phyloP scores from a whole-genome alignment of 106 monocot genomes.

The Platanthera guangdongensis region DNA sequence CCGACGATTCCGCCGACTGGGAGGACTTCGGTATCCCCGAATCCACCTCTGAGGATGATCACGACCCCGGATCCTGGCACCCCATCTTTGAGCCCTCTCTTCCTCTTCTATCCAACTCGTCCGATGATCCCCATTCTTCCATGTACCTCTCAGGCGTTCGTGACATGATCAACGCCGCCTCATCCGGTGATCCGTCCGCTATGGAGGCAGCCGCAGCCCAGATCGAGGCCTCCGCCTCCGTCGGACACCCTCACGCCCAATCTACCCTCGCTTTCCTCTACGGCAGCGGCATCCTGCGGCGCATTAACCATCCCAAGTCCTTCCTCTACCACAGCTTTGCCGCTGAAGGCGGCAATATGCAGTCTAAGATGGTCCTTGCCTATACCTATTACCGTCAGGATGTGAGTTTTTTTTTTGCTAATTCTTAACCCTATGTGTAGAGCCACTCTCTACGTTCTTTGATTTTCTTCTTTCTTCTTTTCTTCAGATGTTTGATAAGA shows the following conservation, averaged over 20 bases:
- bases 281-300: slow-evolving; percentile 37
- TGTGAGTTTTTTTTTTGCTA: slow-evolving; percentile 23
- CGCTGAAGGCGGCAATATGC: slow-evolving; percentile 59
- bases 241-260: slow-evolving; percentile 66
- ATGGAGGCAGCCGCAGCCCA: slow-evolving; percentile 36
- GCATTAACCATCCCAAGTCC: slow-evolving; percentile 35
- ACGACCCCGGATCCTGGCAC: slow-evolving; percentile 73
- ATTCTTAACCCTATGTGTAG: neutral
- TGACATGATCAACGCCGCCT: slow-evolving; percentile 47
- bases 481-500: slow-evolving; percentile 73
- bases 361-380: slow-evolving; percentile 93
- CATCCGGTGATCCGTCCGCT: slow-evolving; percentile 39
- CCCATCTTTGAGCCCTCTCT: slow-evolving; percentile 49
- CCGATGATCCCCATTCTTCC: slow-evolving; percentile 13
- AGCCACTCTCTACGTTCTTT: neutral
- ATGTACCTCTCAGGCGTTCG: slow-evolving; percentile 50
- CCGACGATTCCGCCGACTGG: slow-evolving; percentile 46
- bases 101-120: neutral
- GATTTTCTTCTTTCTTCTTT: neutral
- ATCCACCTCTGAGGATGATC: slow-evolving; percentile 30
- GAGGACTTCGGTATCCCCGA: slow-evolving; percentile 63
- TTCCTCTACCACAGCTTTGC: slow-evolving; percentile 76
- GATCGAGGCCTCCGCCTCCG: slow-evolving; percentile 43
- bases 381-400: slow-evolving; percentile 84
- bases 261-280: slow-evolving; percentile 63